Evolutionary conservation across 225 moss, liverwort and hornwort species (phyloP).

Genomic region (Anthoceros angustus): DNA sequence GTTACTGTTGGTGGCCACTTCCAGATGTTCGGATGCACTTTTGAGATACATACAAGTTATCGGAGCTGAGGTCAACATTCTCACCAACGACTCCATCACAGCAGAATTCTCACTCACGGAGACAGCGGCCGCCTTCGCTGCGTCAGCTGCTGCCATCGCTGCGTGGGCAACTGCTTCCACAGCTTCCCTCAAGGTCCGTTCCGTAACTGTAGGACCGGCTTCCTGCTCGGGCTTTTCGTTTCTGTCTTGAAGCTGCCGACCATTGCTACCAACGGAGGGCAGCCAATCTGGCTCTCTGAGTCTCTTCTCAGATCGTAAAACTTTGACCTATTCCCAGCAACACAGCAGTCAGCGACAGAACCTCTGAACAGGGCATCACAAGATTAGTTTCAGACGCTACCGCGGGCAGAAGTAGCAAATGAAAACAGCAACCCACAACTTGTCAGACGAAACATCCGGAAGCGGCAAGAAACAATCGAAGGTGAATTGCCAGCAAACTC

Average conservation of each 20-base stretch:
- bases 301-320: background rate
- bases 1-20: conserved; percentile 7
- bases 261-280: too few relatives aligned
- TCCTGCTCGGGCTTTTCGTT: background rate
- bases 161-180: conserved; percentile 23
- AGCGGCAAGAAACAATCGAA: too few relatives aligned
- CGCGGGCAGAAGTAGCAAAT: too few relatives aligned
- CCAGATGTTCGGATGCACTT: background rate
- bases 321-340: too few relatives aligned
- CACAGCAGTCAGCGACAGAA: too few relatives aligned
- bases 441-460: too few relatives aligned
- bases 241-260: background rate
- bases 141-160: conserved; percentile 36
- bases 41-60: background rate
- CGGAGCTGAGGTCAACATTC: conserved; percentile 15
- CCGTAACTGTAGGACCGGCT: background rate
- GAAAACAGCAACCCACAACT: too few relatives aligned
- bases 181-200: background rate
- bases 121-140: conserved; percentile 26
- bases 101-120: conserved; percentile 26
- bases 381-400: too few relatives aligned
- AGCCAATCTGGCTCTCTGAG: too few relatives aligned
- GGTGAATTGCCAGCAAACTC: too few relatives aligned
- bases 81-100: conserved; percentile 15
- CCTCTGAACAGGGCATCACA: too few relatives aligned